Evolutionary conservation across 2,329 filamentous ascomycete genomes (phyloP).

Genomic region (Pyricularia grisea): DNA sequence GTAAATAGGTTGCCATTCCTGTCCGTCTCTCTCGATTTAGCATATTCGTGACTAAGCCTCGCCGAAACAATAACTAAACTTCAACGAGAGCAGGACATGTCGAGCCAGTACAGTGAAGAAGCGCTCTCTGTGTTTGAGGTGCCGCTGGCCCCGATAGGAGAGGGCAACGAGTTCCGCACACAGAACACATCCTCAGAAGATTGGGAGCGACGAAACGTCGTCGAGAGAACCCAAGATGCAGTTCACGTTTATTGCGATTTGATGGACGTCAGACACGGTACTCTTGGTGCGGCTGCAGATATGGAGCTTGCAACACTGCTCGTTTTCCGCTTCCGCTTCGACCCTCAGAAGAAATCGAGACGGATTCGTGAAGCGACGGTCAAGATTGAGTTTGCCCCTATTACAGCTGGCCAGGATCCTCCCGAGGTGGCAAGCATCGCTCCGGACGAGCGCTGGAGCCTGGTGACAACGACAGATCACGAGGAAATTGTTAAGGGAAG

Average conservation of each 20-base stretch:
- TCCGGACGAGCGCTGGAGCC: neutral
- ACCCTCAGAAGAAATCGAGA: neutral
- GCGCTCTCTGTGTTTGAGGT: neutral
- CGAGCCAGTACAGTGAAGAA: neutral
- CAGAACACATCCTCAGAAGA: neutral
- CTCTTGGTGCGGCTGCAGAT: neutral
- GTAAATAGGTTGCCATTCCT: neutral
- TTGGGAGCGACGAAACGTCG: neutral
- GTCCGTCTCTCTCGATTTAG: neutral
- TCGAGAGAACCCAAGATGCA: neutral
- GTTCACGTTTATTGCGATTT: neutral
- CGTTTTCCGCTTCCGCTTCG: neutral
- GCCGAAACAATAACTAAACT: neutral
- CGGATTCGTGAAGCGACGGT: neutral
- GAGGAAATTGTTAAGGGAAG: neutral
- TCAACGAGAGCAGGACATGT: neutral
- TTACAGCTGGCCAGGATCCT: neutral
- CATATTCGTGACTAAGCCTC: neutral
- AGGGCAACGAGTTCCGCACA: neutral
- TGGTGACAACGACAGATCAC: neutral
- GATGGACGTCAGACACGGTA: neutral
- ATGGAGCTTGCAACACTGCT: neutral
- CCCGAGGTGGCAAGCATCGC: neutral
- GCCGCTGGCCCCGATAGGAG: neutral
- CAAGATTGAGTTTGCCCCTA: neutral